These are phyloP conservation scores for Malus orientalis DNA, from an alignment of 306 rosid genomes.

Conservation along the genomic window DNA sequence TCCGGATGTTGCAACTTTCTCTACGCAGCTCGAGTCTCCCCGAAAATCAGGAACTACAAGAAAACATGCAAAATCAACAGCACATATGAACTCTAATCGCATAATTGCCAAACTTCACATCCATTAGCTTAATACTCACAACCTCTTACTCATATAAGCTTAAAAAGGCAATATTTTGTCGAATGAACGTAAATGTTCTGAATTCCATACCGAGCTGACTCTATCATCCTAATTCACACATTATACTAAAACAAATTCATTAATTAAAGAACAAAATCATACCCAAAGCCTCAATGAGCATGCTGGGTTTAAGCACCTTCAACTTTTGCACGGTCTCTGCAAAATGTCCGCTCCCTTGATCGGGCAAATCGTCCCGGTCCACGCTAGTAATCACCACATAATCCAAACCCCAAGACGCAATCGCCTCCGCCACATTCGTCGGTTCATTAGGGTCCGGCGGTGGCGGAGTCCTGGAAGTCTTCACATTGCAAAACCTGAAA, in stretches of 20 bases:
- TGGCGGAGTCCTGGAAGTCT: slow-evolving; percentile 93
- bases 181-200: neutral
- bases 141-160: neutral
- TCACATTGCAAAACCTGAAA: slow-evolving; percentile 90
- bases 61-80: slow-evolving; percentile 10
- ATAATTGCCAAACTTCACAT: neutral
- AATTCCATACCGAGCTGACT: neutral
- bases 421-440: slow-evolving; percentile 96
- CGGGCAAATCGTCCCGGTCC: slow-evolving; percentile 91
- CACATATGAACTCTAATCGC: neutral
- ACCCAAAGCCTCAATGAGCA: slow-evolving; percentile 94
- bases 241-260: neutral
- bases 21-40: slow-evolving; percentile 73
- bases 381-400: slow-evolving; percentile 98
- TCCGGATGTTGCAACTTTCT: slow-evolving; percentile 83
- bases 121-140: neutral
- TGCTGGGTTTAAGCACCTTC: slow-evolving; percentile 80
- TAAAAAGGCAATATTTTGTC: neutral
- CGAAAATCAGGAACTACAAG: slow-evolving; percentile 86
- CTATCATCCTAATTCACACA: neutral
- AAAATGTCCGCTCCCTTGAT: slow-evolving; percentile 97
- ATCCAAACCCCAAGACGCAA: slow-evolving; percentile 97
- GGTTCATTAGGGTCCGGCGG: slow-evolving; percentile 96
- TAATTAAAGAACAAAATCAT: neutral
- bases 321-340: slow-evolving; percentile 86